Evolutionary conservation across 2,329 filamentous ascomycete species (phyloP), one percentile per base, ranked within the genome.

Genomic region (Ceratocystis huliohia): DNA sequence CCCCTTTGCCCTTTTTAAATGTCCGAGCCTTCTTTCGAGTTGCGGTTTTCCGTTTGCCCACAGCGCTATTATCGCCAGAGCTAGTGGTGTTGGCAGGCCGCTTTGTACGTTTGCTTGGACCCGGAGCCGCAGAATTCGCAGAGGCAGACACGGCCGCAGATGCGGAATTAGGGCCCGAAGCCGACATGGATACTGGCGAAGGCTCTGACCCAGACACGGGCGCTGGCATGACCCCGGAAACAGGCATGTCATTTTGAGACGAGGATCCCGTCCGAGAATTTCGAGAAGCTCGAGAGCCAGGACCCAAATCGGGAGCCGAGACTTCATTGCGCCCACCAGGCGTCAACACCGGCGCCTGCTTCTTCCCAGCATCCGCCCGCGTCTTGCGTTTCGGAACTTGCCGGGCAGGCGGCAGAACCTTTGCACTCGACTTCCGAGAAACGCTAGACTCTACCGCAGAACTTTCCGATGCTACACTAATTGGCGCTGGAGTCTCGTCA

Each of bases 41-140:
- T 65, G 86, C 84, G 28, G 84, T 84, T 74, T 88, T 88, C 61
- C 88, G 82, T 76, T 84, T 87, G 67, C 87, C 87, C 67, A 90
- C 85, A 68, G 87, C 88, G 71, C 82, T 84, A 73, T 79, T 84
- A 72, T 82, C 81, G 72, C 82, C 82, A 70, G 81, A 81, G 74
- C 79, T 83, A 45, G 81, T 84, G 69, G 80, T 80, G 73, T 80
- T 88, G 37, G 86, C 88, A 59, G 88, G 88, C 67, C 85, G 79
- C 76, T 87, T 90, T 65, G 81, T 78, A 63, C 88, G 83, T 72
- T 85, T 83, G 70, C 76, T 79, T n/a, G 76, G 73, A 65, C 75
- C 76, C 66, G 76, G 77, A 61, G 13, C 30, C 13, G 33, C 37
- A 13, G 15, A 28, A 22, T 20, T 41, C 17, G 53, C 33, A 7